Evolutionary conservation across 2,329 filamentous ascomycete genomes (phyloP), one percentile per base, ranked within the genome.

Genomic region (Thielaviopsis punctulata): DNA sequence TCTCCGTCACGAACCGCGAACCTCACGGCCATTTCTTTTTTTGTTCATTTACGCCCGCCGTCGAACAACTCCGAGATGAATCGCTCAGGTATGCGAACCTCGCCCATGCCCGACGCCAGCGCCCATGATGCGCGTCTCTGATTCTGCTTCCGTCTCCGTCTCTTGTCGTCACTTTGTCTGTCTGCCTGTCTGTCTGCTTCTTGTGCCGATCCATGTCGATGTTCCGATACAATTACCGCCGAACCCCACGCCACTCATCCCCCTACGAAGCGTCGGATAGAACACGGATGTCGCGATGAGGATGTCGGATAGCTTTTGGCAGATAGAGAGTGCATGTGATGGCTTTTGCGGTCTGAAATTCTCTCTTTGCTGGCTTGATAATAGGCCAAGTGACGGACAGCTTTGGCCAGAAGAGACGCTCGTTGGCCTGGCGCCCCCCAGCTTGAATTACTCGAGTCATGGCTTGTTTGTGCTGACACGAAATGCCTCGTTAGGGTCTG

Each of bases 401-500:
- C n/a, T n/a, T n/a, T n/a, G n/a, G n/a, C n/a, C n/a, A n/a, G n/a
- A n/a, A n/a, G n/a, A n/a, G 36, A 19, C 9, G 25, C 25, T 27
- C 25, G 25, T 27, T 27, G 5, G 25, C 25, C 25, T n/a, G n/a
- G n/a, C n/a, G n/a, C n/a, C n/a, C n/a, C n/a, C n/a, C n/a, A n/a
- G n/a, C n/a, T 27, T 27, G 36, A 41, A 41, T 15, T 18, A 44
- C 24, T 44, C 36, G 33, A 50, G 33, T 30, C n/a, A 9, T 41
- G 36, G 19, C n/a, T n/a, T n/a, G 9, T 41, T 7, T 41, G 18
- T 41, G n/a, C 36, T 41, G 36, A 41, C 36, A 41, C 36, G 8
- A 41, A 41, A 41, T 41, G n/a, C 19, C 33, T 21, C 12, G 30
- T 22, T 63, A 78, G 75, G 74, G 66, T 70, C 74, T 61, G 73